phyloP scores from a whole-genome alignment of 2,329 filamentous ascomycete species.

The Hirsutella minnesotensis region DNA sequence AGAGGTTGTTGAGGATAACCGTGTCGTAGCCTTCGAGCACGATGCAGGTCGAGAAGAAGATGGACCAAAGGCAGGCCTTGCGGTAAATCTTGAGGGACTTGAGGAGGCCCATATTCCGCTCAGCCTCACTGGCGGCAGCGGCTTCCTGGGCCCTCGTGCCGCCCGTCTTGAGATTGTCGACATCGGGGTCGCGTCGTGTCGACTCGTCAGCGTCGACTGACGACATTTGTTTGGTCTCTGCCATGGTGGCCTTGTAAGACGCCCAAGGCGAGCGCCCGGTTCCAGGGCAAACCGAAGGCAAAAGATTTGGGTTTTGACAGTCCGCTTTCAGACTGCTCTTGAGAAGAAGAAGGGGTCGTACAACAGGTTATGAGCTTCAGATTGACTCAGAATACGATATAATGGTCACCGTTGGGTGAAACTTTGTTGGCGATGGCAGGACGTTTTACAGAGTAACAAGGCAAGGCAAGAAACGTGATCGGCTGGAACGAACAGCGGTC shows the following conservation, averaged over 20 bases:
- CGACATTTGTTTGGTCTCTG: background rate
- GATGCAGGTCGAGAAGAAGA: conserved; percentile 24
- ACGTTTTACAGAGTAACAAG: too few relatives aligned
- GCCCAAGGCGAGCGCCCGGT: background rate
- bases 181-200: background rate
- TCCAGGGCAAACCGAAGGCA: background rate
- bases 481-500: too few relatives aligned
- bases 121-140: conserved; percentile 17
- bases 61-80: conserved; percentile 24
- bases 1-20: conserved; percentile 27
- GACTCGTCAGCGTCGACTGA: background rate
- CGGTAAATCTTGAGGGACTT: conserved; percentile 27
- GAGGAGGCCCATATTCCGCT: conserved; percentile 20
- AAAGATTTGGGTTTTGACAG: too few relatives aligned
- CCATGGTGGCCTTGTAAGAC: background rate
- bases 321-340: too few relatives aligned
- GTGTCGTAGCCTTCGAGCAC: conserved; percentile 30
- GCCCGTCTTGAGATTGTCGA: background rate
- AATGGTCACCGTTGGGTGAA: too few relatives aligned
- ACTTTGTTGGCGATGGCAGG: too few relatives aligned
- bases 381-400: too few relatives aligned
- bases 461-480: too few relatives aligned
- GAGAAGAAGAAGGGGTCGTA: too few relatives aligned
- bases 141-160: conserved; percentile 8
- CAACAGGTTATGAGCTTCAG: too few relatives aligned